Conservation (phyloP, 75 land plant species). For the Pinus taeda region DNA sequence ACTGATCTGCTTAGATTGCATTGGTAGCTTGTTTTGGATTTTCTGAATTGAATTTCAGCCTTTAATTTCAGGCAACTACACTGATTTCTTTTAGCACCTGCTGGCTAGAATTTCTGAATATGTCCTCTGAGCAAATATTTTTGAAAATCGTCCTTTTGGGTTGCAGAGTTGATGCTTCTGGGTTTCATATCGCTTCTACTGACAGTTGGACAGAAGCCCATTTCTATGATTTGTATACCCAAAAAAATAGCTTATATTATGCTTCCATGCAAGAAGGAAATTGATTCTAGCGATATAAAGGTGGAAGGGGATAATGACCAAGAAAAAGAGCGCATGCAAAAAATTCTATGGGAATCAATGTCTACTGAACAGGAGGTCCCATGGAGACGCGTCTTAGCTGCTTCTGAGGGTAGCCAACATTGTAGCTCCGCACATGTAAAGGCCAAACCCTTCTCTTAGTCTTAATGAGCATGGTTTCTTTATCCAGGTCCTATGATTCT, state of each 20-base stretch:
- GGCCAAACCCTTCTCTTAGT: neutral
- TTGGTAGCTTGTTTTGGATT: neutral
- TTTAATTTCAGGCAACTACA: neutral
- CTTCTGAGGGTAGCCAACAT: neutral
- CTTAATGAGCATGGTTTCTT: neutral
- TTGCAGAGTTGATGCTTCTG: slow-evolving; percentile 53
- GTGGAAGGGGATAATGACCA: neutral
- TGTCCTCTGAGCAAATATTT: neutral
- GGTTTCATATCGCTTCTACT: slow-evolving; percentile 65
- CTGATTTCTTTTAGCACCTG: neutral
- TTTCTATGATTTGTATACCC: slow-evolving; percentile 50
- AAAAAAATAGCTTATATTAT: slow-evolving; percentile 16
- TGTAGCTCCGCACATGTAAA: neutral
- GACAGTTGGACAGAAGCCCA: slow-evolving; percentile 25
- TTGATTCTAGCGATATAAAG: neutral
- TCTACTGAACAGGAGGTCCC: neutral
- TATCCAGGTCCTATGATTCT: neutral
- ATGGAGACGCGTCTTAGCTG: slow-evolving; percentile 6
- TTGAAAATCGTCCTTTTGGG: neutral
- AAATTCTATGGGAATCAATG: slow-evolving; percentile 5
- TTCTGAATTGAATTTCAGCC: neutral
- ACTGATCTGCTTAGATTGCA: neutral
- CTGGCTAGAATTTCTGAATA: neutral
- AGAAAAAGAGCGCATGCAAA: neutral
- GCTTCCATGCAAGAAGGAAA: slow-evolving; percentile 37